Base-by-base conservation (phyloP, 495 filamentous ascomycete species). In the Chaetomidium leptoderma region DNA sequence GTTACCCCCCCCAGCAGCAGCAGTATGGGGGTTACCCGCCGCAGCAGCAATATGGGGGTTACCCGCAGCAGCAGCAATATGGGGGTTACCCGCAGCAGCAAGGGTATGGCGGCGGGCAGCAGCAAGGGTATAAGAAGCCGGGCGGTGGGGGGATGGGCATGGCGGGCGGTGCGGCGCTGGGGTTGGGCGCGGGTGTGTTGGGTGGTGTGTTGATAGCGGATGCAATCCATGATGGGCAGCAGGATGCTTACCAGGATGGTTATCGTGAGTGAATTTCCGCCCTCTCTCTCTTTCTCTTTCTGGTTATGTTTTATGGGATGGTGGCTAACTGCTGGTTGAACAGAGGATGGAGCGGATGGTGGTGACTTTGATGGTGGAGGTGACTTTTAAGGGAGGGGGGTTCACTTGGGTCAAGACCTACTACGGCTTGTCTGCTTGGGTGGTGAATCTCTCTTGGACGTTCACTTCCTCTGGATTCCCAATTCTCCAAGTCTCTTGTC, bases 111-210 rank as follows among this genome's bases (percentile, higher is more conserved):
- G 10, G n/a, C 27, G 2, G 16, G 29, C 29, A 21, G 27, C 45
- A 16, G 1, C 43, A 29, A 42, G 69, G 66, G 11, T 74, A 72
- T 46, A 48, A 23, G 43, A 61, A 49, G 32, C 29, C 61, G 58
- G 69, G 66, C 32, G 78, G 76, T 39, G 68, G 76, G 40, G 85
- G 86, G 0, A 78, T 90, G 76, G 88, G 87, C 21, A 75, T 75
- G 42, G 82, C 76, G 1, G 88, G 88, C 44, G 88, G 81, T 26
- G 87, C 86, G 9, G 90, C 89, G 17, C 70, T 92, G 58, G 90
- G 90, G 69, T 65, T 89, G 9, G 90, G 89, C 45, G 90, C 84
- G 54, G 90, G 90, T 53, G 59, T 95, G 63, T 39, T 92, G 3
- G 89, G 88, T 58, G 89, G 89, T 11, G 73, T 77, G 61, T 46